Percentiles rank a stretch among this genome's conserved stretches.
phyloP scores from a whole-genome alignment of 169 alveolate genomes.

The Babesia divergens region DNA sequence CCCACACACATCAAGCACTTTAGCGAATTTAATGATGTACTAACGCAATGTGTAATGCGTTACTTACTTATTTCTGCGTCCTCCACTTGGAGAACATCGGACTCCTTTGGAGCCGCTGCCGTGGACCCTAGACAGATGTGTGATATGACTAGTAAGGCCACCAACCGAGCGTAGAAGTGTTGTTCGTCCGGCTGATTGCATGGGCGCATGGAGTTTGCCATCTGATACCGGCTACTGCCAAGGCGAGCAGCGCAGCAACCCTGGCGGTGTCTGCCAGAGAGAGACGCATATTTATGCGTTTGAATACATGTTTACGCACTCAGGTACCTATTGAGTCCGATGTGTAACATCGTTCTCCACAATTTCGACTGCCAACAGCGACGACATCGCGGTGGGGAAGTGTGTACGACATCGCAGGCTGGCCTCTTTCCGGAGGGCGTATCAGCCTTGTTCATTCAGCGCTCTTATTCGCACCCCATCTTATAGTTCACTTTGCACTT shows the following conservation, averaged over 20 bases:
- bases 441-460: no score
- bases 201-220: not conserved
- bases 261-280: not conserved
- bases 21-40: not conserved
- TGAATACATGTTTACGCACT: not conserved
- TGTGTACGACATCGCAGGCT: slow-evolving; percentile 36
- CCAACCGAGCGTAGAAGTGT: slow-evolving; percentile 3
- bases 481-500: no score
- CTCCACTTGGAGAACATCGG: slow-evolving; percentile 2
- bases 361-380: not conserved
- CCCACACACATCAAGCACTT: not conserved
- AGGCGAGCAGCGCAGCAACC: slow-evolving; percentile 9
- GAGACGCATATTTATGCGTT: not conserved
- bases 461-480: no score
- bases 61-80: slow-evolving; percentile 16
- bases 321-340: not conserved
- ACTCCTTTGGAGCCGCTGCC: slow-evolving; percentile 6
- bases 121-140: slow-evolving; percentile 14
- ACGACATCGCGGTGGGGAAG: slow-evolving; percentile 9
- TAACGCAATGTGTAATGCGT: not conserved
- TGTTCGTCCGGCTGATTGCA: not conserved
- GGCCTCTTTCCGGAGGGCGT: no score
- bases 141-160: not conserved
- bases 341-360: not conserved
- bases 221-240: not conserved